Base-by-base conservation (phyloP, 495 filamentous ascomycete genomes). In the Penicillium nucicola region DNA sequence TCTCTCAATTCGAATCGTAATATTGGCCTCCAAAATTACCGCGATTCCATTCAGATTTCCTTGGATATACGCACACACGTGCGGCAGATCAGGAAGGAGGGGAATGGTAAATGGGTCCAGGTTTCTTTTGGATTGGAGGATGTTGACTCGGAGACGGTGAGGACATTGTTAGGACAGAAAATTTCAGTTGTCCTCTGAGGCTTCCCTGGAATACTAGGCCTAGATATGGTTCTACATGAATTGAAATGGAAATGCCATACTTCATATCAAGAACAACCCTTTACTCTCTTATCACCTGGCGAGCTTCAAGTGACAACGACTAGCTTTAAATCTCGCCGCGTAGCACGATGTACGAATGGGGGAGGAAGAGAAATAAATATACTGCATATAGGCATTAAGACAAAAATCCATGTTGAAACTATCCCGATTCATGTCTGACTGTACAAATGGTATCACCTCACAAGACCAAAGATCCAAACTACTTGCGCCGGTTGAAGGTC, bases 401-500 rank as follows among this genome's bases (percentile, higher is more conserved):
- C 25, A 32, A 8, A 25, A 31, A 23, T 32, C 23, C 28, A 38
- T 20, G 34, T 40, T 33, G 37, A 41, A 41, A 48, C 15, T 54
- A 48, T 51, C 43, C 48, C 50, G 47, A 53, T 59, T 50, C 28
- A 43, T 48, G 32, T 34, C 40, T 52, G 54, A 58, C 59, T 65
- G 44, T 60, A 63, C 59, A 65, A 28, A 65, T 66, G 63, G 63
- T 66, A 66, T 66, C 60, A 61, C 54, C 50, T 33, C 49, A 56
- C 57, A 43, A 20, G 48, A 22, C 41, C 48, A 32, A 42, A 25
- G 19, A 32, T 38, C 47, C 25, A 52, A 41, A 40, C 52, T 28
- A 42, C 41, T 60, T 55, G 1, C 64, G 65, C 41, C 63, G 57
- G 65, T 89, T 95, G 67, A 96, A 96, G 9, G 86, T 88, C 77